Percentiles rank a stretch among this genome's conserved stretches.
Conservation (phyloP, 2,329 filamentous ascomycete species). For the Clonostachys sp. region DNA sequence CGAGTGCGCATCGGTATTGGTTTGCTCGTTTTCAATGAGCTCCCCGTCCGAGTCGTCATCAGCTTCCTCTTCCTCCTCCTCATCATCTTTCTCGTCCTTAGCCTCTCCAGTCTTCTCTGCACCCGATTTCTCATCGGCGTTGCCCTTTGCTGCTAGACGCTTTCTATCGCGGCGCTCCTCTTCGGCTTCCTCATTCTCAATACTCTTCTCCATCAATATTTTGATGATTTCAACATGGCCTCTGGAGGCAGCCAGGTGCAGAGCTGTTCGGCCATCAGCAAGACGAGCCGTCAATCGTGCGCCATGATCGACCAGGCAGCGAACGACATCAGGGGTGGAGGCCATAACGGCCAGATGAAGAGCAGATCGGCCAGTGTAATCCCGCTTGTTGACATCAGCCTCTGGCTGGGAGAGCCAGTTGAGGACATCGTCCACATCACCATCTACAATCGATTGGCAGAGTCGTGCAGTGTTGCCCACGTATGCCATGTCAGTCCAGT, state of each 20-base stretch:
- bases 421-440: slow-evolving; percentile 64
- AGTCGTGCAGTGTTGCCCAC: slow-evolving; percentile 72
- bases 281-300: slow-evolving; percentile 70
- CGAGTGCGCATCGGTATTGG: slow-evolving; percentile 45
- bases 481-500: slow-evolving; percentile 92
- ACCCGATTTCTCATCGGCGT: slow-evolving; percentile 10
- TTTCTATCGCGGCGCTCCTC: slow-evolving; percentile 50
- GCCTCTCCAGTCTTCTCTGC: slow-evolving; percentile 6
- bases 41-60: slow-evolving; percentile 39
- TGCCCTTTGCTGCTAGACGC: slow-evolving; percentile 12
- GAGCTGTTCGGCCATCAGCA: slow-evolving; percentile 73
- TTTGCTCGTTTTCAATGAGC: slow-evolving; percentile 36
- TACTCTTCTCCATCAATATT: slow-evolving; percentile 69
- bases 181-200: slow-evolving; percentile 66
- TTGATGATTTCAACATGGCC: slow-evolving; percentile 67
- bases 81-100: slow-evolving; percentile 1
- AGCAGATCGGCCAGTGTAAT: slow-evolving; percentile 75
- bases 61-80: slow-evolving; percentile 20
- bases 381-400: slow-evolving; percentile 67
- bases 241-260: slow-evolving; percentile 75
- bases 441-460: slow-evolving; percentile 77
- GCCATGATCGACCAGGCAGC: slow-evolving; percentile 65
- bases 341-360: slow-evolving; percentile 70
- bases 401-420: slow-evolving; percentile 66
- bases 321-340: slow-evolving; percentile 66